Percentiles rank a stretch among this genome's conserved stretches.
These are phyloP conservation scores for Breynia disticha DNA, from an alignment of 441 rosid genomes.

Conservation along the genomic window DNA sequence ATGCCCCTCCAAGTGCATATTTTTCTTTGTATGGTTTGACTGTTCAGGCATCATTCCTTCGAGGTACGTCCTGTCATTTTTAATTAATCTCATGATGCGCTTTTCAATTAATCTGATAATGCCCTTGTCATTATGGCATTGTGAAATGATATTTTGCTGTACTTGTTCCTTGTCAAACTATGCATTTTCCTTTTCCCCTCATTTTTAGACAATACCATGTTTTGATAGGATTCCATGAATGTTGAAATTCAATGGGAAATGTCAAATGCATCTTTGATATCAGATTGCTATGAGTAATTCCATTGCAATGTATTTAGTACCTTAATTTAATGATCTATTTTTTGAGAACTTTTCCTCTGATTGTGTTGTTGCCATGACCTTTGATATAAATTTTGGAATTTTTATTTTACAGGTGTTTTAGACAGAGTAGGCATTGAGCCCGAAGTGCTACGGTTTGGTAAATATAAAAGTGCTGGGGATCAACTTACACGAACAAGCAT, in stretches of 20 bases:
- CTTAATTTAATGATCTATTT: background rate
- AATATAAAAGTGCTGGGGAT: conserved; percentile 95
- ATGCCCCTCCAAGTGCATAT: conserved; percentile 93
- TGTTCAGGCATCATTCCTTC: conserved; percentile 83
- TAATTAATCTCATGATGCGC: background rate
- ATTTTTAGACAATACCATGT: background rate
- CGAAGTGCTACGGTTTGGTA: conserved; percentile 86
- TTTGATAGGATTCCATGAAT: background rate
- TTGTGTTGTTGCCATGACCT: background rate
- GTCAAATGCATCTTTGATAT: no score
- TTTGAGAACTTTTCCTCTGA: conserved; percentile 2
- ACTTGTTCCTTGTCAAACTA: background rate
- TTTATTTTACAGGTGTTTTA: conserved; percentile 53
- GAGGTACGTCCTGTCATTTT: conserved; percentile 42
- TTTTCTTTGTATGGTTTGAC: conserved; percentile 82
- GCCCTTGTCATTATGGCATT: background rate
- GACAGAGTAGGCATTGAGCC: conserved; percentile 89
- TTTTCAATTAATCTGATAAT: background rate
- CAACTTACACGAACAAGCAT: conserved; percentile 72
- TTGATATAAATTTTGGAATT: background rate
- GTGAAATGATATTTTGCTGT: background rate
- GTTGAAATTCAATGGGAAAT: no score
- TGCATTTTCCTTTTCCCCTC: background rate
- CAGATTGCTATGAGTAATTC: no score
- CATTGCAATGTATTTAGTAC: no score